These are phyloP conservation scores for Gigaspora rosea DNA, from an alignment of 192 early-diverging fungal species.

Conservation along the genomic window DNA sequence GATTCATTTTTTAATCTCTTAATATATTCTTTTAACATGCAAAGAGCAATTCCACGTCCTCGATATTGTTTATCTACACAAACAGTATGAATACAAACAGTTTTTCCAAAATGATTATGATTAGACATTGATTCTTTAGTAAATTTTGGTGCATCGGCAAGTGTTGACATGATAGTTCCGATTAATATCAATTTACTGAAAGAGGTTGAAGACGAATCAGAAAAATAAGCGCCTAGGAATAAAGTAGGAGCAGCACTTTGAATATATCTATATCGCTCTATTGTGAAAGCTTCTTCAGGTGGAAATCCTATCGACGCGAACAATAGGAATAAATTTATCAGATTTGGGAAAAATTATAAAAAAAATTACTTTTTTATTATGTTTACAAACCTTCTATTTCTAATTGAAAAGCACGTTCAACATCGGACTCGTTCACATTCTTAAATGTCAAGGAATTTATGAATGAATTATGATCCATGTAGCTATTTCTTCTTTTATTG, in stretches of 20 bases:
- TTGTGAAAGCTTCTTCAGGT: conserved; percentile 47
- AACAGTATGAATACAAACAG: conserved; percentile 71
- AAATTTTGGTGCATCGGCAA: conserved; percentile 41
- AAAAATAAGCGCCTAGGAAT: conserved; percentile 43
- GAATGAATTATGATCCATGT: not conserved
- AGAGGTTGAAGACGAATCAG: too few relatives aligned
- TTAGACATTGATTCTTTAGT: conserved; percentile 65
- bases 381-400: conserved; percentile 20
- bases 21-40: conserved; percentile 53
- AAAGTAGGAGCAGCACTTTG: conserved; percentile 40
- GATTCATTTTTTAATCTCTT: conserved; percentile 40
- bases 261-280: conserved; percentile 42
- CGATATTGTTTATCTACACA: conserved; percentile 53
- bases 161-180: conserved; percentile 64
- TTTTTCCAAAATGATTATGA: conserved; percentile 61
- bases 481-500: too few relatives aligned
- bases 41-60: conserved; percentile 58
- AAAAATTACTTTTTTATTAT: not conserved
- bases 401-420: conserved; percentile 27
- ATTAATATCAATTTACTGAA: conserved; percentile 37
- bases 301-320: conserved; percentile 42
- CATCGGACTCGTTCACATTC: not conserved
- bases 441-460: not conserved
- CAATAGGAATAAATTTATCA: not conserved
- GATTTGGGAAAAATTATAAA: not conserved